Conservation (phyloP, 1,284 basidiomycete genomes). For the Melampsora larici-populina region DNA sequence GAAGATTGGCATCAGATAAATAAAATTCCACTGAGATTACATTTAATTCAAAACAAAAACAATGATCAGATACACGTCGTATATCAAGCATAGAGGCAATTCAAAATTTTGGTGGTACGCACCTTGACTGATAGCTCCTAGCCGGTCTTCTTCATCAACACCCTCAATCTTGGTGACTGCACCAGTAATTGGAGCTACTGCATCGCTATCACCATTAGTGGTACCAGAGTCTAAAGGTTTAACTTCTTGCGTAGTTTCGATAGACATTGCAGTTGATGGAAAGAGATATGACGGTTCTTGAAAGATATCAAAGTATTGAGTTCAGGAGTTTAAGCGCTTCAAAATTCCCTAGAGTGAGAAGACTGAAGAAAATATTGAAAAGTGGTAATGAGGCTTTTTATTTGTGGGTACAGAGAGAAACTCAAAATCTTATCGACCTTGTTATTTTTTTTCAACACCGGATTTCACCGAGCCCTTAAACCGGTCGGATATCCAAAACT, state of each 20-base stretch:
- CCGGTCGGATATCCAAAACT: no score
- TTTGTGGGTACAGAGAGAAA: no score
- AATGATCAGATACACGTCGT: neutral
- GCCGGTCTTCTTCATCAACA: conserved; percentile 34
- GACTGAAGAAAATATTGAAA: no score
- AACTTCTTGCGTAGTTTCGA: neutral
- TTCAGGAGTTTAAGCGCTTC: no score
- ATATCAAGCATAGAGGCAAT: neutral
- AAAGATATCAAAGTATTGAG: no score
- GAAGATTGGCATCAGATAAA: conserved; percentile 92
- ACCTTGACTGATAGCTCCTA: conserved; percentile 39
- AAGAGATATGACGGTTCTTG: neutral
- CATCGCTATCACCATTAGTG: neutral
- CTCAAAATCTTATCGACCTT: no score
- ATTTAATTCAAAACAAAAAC: neutral
- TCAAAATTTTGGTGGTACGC: neutral
- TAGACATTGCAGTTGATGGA: neutral
- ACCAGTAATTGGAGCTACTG: neutral
- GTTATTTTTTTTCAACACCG: no score
- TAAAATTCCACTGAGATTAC: conserved; percentile 81
- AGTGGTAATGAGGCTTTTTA: no score
- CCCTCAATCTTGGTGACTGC: conserved; percentile 14
- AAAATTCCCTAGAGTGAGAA: no score
- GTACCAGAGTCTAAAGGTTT: neutral
- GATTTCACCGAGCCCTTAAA: no score